These are phyloP conservation scores for Colletotrichum sp. DNA, from an alignment of 2,329 filamentous ascomycete species.

Conservation along the genomic window DNA sequence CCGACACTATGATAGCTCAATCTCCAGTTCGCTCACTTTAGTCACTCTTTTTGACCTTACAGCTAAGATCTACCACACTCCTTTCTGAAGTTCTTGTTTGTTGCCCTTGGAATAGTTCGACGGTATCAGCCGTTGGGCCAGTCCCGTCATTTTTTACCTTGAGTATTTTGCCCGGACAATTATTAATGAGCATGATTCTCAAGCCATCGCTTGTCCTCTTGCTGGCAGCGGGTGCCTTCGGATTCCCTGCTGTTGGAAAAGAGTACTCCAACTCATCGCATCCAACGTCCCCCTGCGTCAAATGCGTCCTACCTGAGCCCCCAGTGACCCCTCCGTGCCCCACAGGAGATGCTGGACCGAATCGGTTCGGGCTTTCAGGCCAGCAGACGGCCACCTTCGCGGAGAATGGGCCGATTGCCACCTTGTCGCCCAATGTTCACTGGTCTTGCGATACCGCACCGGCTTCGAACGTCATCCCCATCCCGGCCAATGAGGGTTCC, in stretches of 20 bases:
- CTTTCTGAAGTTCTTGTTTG: not conserved
- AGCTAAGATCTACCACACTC: not conserved
- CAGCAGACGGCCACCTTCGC: not conserved
- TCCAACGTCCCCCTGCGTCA: not conserved
- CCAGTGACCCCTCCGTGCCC: not conserved
- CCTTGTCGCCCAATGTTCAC: slow-evolving; percentile 21
- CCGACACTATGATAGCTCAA: not conserved
- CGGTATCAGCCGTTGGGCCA: not conserved
- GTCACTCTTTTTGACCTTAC: not conserved
- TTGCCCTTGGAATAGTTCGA: not conserved
- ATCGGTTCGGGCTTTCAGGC: not conserved
- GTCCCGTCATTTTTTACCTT: fast-evolving
- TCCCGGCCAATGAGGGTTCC: slow-evolving; percentile 22
- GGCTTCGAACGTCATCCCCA: slow-evolving; percentile 26
- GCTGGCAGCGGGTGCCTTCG: not conserved
- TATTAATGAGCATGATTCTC: not conserved
- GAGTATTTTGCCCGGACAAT: not conserved
- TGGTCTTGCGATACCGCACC: slow-evolving; percentile 28
- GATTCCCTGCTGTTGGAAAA: not conserved
- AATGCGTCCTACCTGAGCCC: not conserved
- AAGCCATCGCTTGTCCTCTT: not conserved
- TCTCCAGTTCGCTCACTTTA: not conserved
- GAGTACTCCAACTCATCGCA: not conserved
- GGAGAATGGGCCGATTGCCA: not conserved
- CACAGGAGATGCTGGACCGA: not conserved